Evolutionary conservation across 805 yeast species (phyloP).

Genomic region (Wickerhamiella azymoides): DNA sequence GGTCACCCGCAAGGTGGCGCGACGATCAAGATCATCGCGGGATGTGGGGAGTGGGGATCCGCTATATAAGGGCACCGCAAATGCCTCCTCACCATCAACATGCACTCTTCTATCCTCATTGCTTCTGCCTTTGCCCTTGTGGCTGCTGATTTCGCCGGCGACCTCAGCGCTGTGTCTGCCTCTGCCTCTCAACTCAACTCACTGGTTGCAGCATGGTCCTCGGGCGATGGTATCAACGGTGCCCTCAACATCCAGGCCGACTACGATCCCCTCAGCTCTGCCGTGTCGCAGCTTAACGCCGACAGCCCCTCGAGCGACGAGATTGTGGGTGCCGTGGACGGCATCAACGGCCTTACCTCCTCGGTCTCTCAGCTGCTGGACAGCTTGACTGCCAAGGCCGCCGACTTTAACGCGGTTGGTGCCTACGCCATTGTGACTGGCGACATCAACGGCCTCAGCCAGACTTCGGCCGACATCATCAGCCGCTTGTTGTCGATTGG

Average conservation of each 20-base stretch:
- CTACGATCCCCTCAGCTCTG: constrained; percentile 10
- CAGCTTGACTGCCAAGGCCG: constrained; percentile 17
- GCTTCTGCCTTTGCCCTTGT: constrained; percentile 4
- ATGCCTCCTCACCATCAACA: neutral
- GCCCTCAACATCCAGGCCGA: constrained; percentile 21
- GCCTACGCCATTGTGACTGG: constrained; percentile 14
- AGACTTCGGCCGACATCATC: constrained; percentile 11
- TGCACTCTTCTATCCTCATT: neutral
- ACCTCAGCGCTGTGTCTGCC: constrained; percentile 2
- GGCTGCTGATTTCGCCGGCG: constrained; percentile 6
- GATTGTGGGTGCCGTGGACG: constrained; percentile 3
- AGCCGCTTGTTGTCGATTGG: constrained; percentile 4
- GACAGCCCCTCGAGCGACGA: constrained; percentile 11
- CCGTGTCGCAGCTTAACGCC: constrained; percentile 9
- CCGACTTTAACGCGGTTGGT: constrained; percentile 16
- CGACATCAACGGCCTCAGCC: constrained; percentile 12
- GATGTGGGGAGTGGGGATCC: no score
- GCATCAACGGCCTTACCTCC: constrained; percentile 7
- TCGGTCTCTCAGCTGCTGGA: constrained; percentile 13
- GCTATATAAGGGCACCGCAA: no score
- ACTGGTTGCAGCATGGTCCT: constrained; percentile 6
- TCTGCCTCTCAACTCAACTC: constrained; percentile 1
- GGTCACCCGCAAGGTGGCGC: no score
- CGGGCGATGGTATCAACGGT: constrained; percentile 18
- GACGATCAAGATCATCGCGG: no score